Evolutionary conservation across 306 rosid species (phyloP).

Genomic region (Prunus armeniaca): DNA sequence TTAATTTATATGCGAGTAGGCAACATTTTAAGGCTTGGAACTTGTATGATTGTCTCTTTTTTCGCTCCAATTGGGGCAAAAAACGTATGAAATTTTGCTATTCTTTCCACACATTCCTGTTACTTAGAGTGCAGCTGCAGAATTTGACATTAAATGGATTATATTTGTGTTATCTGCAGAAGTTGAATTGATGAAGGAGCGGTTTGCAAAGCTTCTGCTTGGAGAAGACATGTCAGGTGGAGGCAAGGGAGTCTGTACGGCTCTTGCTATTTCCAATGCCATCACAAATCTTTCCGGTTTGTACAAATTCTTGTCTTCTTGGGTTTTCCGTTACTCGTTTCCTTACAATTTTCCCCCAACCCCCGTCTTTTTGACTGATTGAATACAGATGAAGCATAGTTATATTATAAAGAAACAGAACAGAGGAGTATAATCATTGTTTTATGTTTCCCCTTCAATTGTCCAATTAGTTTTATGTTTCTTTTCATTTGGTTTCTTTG

Average conservation of each 20-base stretch:
- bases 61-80: background rate
- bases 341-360: background rate
- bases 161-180: conserved; percentile 17
- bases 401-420: background rate
- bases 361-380: background rate
- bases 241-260: conserved; percentile 47
- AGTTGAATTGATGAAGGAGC: conserved; percentile 45
- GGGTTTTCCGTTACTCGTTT: background rate
- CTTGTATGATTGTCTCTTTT: background rate
- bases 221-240: conserved; percentile 60
- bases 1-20: background rate
- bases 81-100: background rate
- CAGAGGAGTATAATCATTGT: background rate
- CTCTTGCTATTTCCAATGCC: conserved; percentile 49
- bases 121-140: background rate
- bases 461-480: background rate
- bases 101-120: background rate
- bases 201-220: conserved; percentile 48
- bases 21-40: background rate
- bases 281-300: conserved; percentile 49
- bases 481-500: background rate
- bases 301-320: background rate
- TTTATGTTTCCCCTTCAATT: background rate
- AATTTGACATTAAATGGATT: background rate
- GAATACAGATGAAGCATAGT: background rate